Evolutionary conservation across 192 early-diverging fungal genomes (phyloP).

Genomic region (Umbelopsis ramanniana): DNA sequence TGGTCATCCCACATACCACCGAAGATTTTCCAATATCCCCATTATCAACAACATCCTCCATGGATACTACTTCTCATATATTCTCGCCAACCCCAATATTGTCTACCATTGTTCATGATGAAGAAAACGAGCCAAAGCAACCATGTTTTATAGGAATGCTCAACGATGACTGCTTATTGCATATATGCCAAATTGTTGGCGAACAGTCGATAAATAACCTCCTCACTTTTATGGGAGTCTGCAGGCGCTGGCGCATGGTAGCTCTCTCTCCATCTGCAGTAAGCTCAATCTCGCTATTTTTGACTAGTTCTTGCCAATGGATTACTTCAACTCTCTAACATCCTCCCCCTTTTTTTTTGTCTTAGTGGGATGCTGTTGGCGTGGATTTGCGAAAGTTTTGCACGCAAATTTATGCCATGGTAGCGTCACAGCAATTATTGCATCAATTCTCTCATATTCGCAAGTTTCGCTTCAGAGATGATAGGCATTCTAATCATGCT

Average conservation of each 20-base stretch:
- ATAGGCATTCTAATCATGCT: not conserved
- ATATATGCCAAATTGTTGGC: not conserved
- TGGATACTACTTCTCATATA: not conserved
- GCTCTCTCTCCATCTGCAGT: slow-evolving; percentile 7
- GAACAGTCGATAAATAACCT: not conserved
- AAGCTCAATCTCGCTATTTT: not conserved
- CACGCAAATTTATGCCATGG: not conserved
- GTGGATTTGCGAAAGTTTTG: not conserved
- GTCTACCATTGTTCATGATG: not conserved
- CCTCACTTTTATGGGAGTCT: slow-evolving; percentile 5
- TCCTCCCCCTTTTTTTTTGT: not conserved
- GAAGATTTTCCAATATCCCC: not conserved
- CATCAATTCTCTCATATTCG: not conserved
- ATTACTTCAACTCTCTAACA: no score
- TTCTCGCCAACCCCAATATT: not conserved
- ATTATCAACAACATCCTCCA: not conserved
- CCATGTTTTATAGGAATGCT: slow-evolving; percentile 8
- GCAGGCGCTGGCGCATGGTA: slow-evolving; percentile 12
- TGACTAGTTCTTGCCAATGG: not conserved
- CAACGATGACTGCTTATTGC: not conserved
- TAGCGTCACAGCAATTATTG: not conserved
- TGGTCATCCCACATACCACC: not conserved
- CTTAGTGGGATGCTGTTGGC: not conserved
- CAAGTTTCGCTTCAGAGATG: not conserved
- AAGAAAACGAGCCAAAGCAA: not conserved